Percentiles rank a stretch among this genome's conserved stretches.
Conservation (phyloP, 192 early-diverging fungal species). For the Coemansia guatemalensis region DNA sequence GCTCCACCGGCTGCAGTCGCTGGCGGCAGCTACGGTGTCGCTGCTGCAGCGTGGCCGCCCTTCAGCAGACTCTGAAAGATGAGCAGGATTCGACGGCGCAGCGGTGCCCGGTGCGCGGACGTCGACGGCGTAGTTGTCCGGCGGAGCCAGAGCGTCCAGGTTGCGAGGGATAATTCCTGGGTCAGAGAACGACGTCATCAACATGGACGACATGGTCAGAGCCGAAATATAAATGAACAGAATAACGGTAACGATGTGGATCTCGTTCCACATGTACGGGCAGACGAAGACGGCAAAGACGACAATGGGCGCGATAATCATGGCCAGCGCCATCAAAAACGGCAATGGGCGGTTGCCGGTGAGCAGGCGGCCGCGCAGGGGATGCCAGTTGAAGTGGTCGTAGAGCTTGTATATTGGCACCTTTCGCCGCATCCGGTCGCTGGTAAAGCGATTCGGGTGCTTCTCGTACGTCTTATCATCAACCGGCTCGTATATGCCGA, state of each 20-base stretch:
- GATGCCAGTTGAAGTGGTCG: conserved; percentile 58
- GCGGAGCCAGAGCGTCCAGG: conserved; percentile 57
- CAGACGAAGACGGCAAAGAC: conserved; percentile 66
- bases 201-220: conserved; percentile 64
- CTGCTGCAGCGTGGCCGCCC: background rate
- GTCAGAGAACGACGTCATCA: conserved; percentile 75
- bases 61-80: too few species aligned
- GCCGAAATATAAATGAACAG: conserved; percentile 67
- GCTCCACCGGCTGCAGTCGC: background rate
- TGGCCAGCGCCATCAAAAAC: conserved; percentile 59
- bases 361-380: conserved; percentile 62
- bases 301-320: conserved; percentile 59
- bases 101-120: conserved; percentile 7
- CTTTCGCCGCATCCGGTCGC: conserved; percentile 38
- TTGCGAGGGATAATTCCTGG: conserved; percentile 75
- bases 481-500: conserved; percentile 43
- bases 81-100: too few species aligned
- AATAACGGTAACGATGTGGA: conserved; percentile 63
- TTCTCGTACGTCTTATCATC: conserved; percentile 21
- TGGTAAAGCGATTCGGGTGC: conserved; percentile 40
- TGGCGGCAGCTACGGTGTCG: background rate
- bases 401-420: conserved; percentile 50
- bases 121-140: conserved; percentile 37
- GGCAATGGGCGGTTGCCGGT: conserved; percentile 65
- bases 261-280: conserved; percentile 62